Evolutionary conservation across 306 rosid species (phyloP), one percentile per base, ranked within the genome.

Genomic region (Dryas drummondii): DNA sequence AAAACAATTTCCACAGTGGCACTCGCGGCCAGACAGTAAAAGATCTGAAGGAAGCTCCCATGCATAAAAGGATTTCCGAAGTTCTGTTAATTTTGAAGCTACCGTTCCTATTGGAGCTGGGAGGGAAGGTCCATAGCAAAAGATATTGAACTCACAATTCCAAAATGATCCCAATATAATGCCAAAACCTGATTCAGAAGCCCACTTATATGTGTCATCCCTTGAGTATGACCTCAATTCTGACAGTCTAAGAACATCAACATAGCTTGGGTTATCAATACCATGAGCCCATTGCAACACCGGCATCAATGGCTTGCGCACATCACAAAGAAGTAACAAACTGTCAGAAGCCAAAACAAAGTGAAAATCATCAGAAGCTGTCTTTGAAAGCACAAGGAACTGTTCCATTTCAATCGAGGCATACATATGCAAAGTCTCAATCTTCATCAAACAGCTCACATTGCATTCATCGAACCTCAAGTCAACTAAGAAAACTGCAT

Each of bases 81-180:
- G 67, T 81, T 74, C 84, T 0, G 81, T 72, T 73, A 82, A 60
- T 71, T 69, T 79, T 0, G 88, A 82, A 75, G 82, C 60, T 49
- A 84, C 19, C 41, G 84, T 76, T 41, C 82, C 84, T 42, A 70
- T 78, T 22, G 60, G 82, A 65, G 81, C 51, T 8, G 80, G 83
- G 56, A 77, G 68, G 67, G 82, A 7, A 80, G 90, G 82, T 70
- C 93, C 96, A 78, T 86, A 87, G 82, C 86, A 84, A 75, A 89
- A 87, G 32, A 82, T 53, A 74, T 67, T 85, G 78, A 91, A 86
- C 74, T 86, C 91, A 60, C 82, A 77, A 70, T 74, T 82, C 92
- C 89, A 86, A 80, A 91, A 83, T 3, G 96, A 87, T 32, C 96
- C 97, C 76, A 91, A 16, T 41, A 91, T 60, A 69, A 91, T 83